Conservation (phyloP, 129 eudicot species). For the Apium graveolens region DNA sequence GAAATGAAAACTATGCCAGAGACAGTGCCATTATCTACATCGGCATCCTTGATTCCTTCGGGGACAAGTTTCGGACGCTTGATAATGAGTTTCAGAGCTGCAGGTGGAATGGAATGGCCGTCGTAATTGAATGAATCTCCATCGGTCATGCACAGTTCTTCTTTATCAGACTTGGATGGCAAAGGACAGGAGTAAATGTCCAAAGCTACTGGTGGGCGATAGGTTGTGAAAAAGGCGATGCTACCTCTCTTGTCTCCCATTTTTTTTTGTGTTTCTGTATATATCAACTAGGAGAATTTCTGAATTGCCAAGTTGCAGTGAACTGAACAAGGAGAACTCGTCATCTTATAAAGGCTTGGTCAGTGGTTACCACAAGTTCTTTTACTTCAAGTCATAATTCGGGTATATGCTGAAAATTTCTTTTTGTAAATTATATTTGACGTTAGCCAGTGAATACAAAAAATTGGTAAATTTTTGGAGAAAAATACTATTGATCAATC, state of each 20-base stretch:
- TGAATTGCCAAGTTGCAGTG: background rate
- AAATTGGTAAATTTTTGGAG: background rate
- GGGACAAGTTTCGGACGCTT: background rate
- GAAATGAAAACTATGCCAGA: background rate
- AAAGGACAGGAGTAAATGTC: background rate
- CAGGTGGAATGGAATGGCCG: background rate
- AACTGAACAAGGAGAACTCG: background rate
- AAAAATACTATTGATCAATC: background rate
- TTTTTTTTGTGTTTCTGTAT: background rate
- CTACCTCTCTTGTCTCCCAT: conserved; percentile 7
- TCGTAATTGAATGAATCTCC: background rate
- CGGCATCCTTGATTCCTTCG: background rate
- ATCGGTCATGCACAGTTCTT: background rate
- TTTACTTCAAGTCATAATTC: background rate
- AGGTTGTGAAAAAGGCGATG: background rate
- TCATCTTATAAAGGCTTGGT: background rate
- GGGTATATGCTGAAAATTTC: background rate
- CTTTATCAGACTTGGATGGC: background rate
- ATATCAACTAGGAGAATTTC: background rate
- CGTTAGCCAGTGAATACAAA: background rate
- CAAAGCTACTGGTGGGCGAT: background rate
- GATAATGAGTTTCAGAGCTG: background rate
- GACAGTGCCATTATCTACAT: background rate
- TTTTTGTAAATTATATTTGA: background rate
- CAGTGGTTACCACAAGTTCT: background rate